These are phyloP conservation scores for Carex scoparia DNA, from an alignment of 176 grass and related monocot genomes.

Conservation along the genomic window DNA sequence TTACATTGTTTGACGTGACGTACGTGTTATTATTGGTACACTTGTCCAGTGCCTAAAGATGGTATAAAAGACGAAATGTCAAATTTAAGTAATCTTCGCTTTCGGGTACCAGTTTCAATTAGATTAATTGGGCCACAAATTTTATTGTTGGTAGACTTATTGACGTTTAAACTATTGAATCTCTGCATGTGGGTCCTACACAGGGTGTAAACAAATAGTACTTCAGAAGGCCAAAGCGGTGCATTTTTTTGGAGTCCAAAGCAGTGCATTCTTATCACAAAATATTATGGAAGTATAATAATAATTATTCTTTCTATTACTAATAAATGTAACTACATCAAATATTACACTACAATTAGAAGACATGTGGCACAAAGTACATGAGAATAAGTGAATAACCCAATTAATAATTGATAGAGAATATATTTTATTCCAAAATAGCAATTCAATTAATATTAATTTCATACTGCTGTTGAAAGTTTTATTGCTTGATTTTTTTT, in stretches of 20 bases:
- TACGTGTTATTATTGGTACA: too few relatives aligned
- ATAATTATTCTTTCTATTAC: not conserved
- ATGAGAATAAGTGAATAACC: not conserved
- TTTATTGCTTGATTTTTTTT: not conserved
- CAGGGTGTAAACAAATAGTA: not conserved
- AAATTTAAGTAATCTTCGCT: too few relatives aligned
- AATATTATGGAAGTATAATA: not conserved
- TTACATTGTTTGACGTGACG: too few relatives aligned
- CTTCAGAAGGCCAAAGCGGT: too few relatives aligned
- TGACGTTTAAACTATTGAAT: not conserved
- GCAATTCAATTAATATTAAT: not conserved
- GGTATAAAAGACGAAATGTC: too few relatives aligned
- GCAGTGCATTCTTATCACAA: not conserved
- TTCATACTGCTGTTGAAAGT: not conserved
- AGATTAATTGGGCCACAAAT: not conserved
- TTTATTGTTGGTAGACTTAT: not conserved
- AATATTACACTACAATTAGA: not conserved
- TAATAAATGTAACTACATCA: not conserved
- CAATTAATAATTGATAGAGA: not conserved
- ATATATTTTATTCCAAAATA: not conserved
- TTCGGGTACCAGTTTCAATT: too few relatives aligned
- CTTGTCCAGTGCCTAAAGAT: too few relatives aligned
- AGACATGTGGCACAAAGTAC: too few relatives aligned
- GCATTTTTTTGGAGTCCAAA: too few relatives aligned
- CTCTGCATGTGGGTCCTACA: not conserved